These are phyloP conservation scores for Coniosporium tulheliwenetii DNA, from an alignment of 2,329 filamentous ascomycete species.

Conservation along the genomic window DNA sequence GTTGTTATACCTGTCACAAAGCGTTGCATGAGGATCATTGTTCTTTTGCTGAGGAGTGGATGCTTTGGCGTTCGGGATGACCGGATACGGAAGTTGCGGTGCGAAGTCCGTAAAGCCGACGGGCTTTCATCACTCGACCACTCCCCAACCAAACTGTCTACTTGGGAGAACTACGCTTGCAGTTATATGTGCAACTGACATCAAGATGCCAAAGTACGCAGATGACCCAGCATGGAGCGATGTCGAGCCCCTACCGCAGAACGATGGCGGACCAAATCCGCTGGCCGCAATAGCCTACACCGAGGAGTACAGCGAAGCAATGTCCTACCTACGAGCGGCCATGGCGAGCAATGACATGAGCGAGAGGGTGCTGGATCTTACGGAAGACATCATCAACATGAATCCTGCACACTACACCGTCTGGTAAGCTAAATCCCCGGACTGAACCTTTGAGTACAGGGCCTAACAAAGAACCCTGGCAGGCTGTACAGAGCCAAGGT, in stretches of 20 bases:
- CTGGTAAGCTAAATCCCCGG: constrained; percentile 39
- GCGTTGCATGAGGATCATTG: no score
- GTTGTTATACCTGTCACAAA: no score
- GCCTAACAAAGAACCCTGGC: not conserved
- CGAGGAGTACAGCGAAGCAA: constrained; percentile 79
- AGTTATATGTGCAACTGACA: no score
- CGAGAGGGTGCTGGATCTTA: constrained; percentile 62
- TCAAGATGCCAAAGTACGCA: constrained; percentile 33
- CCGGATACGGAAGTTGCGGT: no score
- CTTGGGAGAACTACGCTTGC: no score
- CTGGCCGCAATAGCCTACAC: constrained; percentile 88
- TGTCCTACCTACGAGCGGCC: constrained; percentile 81
- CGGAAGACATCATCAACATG: constrained; percentile 76
- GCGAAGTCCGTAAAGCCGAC: no score
- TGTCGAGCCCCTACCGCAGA: constrained; percentile 64
- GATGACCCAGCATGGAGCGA: constrained; percentile 70
- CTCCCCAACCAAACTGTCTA: no score
- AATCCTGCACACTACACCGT: constrained; percentile 98
- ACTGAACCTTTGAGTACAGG: not conserved
- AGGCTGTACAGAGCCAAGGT: constrained; percentile 77
- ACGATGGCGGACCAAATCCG: constrained; percentile 60
- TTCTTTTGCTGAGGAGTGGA: no score
- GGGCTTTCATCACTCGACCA: no score
- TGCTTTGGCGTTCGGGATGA: no score
- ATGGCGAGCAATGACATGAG: constrained; percentile 83